phyloP scores from a whole-genome alignment of 1,139 yeast genomes.

The Pichiaceae sp. region DNA sequence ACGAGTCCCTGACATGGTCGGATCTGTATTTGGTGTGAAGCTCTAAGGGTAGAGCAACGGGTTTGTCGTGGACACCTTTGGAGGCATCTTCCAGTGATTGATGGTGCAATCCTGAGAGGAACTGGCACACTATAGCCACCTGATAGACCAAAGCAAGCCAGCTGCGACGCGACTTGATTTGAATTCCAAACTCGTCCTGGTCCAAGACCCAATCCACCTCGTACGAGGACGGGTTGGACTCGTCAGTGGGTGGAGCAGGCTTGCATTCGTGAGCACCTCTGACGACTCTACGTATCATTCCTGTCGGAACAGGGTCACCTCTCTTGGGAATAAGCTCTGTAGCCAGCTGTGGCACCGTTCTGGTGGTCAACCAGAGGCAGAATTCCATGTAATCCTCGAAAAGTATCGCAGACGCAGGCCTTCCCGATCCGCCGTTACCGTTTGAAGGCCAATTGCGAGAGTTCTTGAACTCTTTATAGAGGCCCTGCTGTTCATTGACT shows the following conservation, averaged over 20 bases:
- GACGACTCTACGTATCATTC: not conserved
- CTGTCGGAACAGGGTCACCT: not conserved
- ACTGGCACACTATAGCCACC: not conserved
- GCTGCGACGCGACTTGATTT: constrained; percentile 6
- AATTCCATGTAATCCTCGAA: constrained; percentile 12
- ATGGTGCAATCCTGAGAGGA: not conserved
- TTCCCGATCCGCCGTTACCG: not conserved
- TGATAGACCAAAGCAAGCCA: not conserved
- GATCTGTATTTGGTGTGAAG: not conserved
- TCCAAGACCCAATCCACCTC: constrained; percentile 19
- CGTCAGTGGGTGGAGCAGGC: not conserved
- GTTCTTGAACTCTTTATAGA: constrained; percentile 7
- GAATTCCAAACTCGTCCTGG: constrained; percentile 14
- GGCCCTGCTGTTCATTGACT: constrained; percentile 7
- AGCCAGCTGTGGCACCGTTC: constrained; percentile 4
- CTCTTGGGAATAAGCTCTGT: not conserved
- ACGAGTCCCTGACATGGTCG: not conserved
- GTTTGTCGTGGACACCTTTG: not conserved
- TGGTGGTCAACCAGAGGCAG: constrained; percentile 10
- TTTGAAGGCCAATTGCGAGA: constrained; percentile 11
- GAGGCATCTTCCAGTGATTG: not conserved
- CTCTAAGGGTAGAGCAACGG: not conserved
- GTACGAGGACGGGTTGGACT: not conserved
- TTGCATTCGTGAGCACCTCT: not conserved
- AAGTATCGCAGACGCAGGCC: constrained; percentile 5